Percentiles rank a stretch among this genome's conserved stretches.
phyloP scores from a whole-genome alignment of 2,329 filamentous ascomycete species.

The Xylariales sp. region DNA sequence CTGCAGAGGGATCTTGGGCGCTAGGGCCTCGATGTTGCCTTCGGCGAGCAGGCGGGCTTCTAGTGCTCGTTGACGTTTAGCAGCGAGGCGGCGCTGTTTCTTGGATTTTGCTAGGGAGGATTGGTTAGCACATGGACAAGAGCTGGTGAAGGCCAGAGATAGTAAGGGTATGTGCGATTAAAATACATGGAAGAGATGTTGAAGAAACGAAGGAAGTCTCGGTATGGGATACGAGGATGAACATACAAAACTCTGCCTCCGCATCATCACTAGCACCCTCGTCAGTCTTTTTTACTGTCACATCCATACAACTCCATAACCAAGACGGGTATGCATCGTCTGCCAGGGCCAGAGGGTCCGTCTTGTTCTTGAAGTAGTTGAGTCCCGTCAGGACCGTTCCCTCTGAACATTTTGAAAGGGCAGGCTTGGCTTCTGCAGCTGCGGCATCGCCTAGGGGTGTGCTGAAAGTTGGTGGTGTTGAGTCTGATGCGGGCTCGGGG shows the following conservation, averaged over 20 bases:
- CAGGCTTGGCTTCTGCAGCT: slow-evolving; percentile 13
- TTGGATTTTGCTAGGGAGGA: slow-evolving; percentile 69
- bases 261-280: slow-evolving; percentile 48
- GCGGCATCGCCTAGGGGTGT: slow-evolving; percentile 20
- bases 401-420: slow-evolving; percentile 52
- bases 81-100: slow-evolving; percentile 69
- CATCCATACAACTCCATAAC: slow-evolving; percentile 70
- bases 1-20: slow-evolving; percentile 67
- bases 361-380: slow-evolving; percentile 70
- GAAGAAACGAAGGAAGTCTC: background rate
- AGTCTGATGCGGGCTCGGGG: slow-evolving; percentile 27
- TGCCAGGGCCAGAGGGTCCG: slow-evolving; percentile 67
- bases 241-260: slow-evolving; percentile 77
- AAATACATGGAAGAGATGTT: background rate
- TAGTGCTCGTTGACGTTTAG: slow-evolving; percentile 53
- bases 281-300: slow-evolving; percentile 48
- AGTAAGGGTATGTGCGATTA: no score
- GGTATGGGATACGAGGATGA: background rate
- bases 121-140: no score
- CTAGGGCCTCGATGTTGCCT: slow-evolving; percentile 61
- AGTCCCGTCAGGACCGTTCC: slow-evolving; percentile 70
- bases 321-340: slow-evolving; percentile 76
- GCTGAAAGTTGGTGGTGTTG: slow-evolving; percentile 22
- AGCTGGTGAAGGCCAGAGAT: background rate
- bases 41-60: slow-evolving; percentile 59